Evolutionary conservation across 345 rosid species (phyloP), one percentile per base, ranked within the genome.

Genomic region (Heritiera fomes): DNA sequence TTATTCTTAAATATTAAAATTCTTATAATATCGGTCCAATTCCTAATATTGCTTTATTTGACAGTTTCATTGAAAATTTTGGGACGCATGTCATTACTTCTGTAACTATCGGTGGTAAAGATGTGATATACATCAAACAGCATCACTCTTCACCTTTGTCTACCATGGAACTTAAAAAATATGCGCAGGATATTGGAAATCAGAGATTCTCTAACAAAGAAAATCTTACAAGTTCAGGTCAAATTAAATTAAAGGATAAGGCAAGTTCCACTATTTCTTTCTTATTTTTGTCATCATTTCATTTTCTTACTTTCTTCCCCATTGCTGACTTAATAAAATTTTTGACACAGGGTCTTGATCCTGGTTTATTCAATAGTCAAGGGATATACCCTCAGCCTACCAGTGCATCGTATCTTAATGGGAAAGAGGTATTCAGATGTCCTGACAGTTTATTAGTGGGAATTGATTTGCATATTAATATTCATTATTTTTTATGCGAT

Each of bases 371-470:
- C 81, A 86, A 86, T 81, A 87, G 93, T 79, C 93, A 90, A 81
- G 96, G 96, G 80, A 82, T 91, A 81, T 90, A 91, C 84, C 96
- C 96, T 82, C 96, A 91, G 77, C 96, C 93, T 49, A 81, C 88
- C 1, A 84, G 78, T 79, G 85, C 85, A 2, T 81, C 88, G 50
- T 82, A 81, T 84, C 89, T 87, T 63, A 79, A 88, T 3, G 93
- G 92, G 45, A 91, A 90, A 90, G 93, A 91, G 87, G 96, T 91
- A 85, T 71, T 88, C 17, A 5, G 50, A 49, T 34, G 49, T 69
- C 73, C 30, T 75, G 17, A 14, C 23, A 43, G 60, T 53, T 32
- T 80, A 7, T 58, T 77, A 28, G 69, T n/a, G 52, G 76, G 3
- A 32, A 47, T 52, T 1, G 1, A 20, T 4, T 38, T 77, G 72